Base-by-base conservation (phyloP, 768 basidiomycete species). In the Neoboletus subvelutipes region DNA sequence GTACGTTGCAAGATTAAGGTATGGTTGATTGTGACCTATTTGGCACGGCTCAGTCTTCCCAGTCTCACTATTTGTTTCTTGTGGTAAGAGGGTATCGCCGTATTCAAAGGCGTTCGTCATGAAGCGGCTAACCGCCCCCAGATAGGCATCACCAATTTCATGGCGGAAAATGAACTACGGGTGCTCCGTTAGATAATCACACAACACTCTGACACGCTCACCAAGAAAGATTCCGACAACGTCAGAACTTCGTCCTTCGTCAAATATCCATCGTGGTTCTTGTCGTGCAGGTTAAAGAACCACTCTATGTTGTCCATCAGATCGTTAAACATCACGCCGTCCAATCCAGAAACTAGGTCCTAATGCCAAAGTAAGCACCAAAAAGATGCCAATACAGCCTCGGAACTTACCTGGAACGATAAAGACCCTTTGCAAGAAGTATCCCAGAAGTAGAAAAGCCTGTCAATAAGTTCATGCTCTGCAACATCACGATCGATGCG, bases 101-200 rank as follows among this genome's bases (percentile, higher is more conserved):
- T 95, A 98, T 68, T 99, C 97, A 65, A 98, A 99, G 0, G 96
- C 93, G 66, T 99, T 98, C 39, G 94, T 90, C 87, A 98, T 95
- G 71, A 98, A 96, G 41, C 94, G 87, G 62, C 93, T 95, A 61
- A 99, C 91, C 24, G 96, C 93, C 2, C 94, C 97, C 24, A 99
- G 80, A 69, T 96, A 99, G 5, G 93, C 91, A 71, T 99, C 97
- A 4, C 97, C 97, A 12, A 94, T 81, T 73, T 99, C 97, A 71
- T 87, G 92, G 15, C 97, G 88, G 84, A 99, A 99, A 61, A 98
- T 97, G 74, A 98, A 98, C 95, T 98, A 67, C 4, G 34, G 33
- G 39, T n/a, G 9, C 43, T 55, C 33, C 50, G 36, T 56, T 50
- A 64, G 45, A 55, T 29, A 22, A 41, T 49, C 22, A 42, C 8